Evolutionary conservation across 2,329 filamentous ascomycete species (phyloP).

Genomic region (Plenodomus biglobosus): DNA sequence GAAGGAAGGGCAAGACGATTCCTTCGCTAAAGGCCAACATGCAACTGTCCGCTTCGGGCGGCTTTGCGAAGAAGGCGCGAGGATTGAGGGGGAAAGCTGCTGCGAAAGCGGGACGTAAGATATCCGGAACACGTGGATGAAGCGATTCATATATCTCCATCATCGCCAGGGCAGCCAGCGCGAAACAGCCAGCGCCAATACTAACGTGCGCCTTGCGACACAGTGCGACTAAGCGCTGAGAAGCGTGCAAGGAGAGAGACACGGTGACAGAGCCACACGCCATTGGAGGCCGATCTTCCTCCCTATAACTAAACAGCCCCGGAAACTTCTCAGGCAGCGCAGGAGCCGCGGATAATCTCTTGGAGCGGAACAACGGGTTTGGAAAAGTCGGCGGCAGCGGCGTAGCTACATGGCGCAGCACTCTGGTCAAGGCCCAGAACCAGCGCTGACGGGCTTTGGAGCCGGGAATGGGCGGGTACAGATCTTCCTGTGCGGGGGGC

Average conservation of each 20-base stretch:
- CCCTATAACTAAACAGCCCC: conserved; percentile 45
- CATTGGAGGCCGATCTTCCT: conserved; percentile 37
- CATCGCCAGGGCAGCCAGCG: conserved; percentile 50
- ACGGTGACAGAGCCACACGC: conserved; percentile 40
- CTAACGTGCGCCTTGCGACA: conserved; percentile 44
- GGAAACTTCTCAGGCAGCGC: conserved; percentile 37
- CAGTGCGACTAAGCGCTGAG: conserved; percentile 42
- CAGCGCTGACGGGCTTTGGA: conserved; percentile 47
- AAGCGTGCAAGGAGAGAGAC: conserved; percentile 35
- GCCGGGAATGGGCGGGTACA: conserved; percentile 47
- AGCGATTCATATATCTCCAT: conserved; percentile 48
- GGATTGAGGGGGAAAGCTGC: conserved; percentile 53
- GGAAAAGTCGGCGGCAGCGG: conserved; percentile 45
- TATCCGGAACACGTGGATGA: conserved; percentile 28
- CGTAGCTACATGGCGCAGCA: conserved; percentile 48
- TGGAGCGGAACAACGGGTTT: conserved; percentile 44
- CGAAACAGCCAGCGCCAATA: conserved; percentile 51
- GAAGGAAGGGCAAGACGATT: conserved; percentile 49
- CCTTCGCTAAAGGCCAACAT: conserved; percentile 54
- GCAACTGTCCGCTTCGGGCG: conserved; percentile 46
- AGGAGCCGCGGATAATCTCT: conserved; percentile 10
- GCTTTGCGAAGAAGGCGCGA: conserved; percentile 46
- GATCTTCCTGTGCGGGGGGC: conserved; percentile 51
- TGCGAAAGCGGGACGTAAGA: conserved; percentile 44
- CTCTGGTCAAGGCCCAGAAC: conserved; percentile 52